Conservation (phyloP, 2,329 filamentous ascomycete genomes). For the Albophoma yamanashiensis region DNA sequence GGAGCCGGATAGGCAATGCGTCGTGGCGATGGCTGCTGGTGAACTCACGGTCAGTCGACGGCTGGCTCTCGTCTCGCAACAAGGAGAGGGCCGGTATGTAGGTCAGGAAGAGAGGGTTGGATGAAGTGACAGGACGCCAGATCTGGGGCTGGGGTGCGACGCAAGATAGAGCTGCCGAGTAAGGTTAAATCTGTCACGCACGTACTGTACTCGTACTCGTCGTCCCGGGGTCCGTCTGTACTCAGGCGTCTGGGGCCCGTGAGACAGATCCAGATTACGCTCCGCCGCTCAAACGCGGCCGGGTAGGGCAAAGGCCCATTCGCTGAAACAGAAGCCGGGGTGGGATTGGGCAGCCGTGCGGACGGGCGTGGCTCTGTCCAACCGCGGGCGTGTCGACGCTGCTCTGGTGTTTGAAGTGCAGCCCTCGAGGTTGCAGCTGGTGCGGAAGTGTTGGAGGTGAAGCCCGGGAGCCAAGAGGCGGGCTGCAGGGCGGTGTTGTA, state of each 20-base stretch:
- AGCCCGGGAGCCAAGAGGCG: background rate
- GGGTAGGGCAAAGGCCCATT: constrained; percentile 12
- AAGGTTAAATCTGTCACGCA: constrained; percentile 3
- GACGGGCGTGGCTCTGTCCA: background rate
- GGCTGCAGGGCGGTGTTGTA: background rate
- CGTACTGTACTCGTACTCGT: background rate
- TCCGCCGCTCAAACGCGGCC: constrained; percentile 9
- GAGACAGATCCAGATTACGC: constrained; percentile 6
- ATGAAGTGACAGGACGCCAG: background rate
- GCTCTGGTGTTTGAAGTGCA: background rate
- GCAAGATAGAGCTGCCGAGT: constrained; percentile 5
- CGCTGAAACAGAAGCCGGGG: constrained; percentile 11
- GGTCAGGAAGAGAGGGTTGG: background rate
- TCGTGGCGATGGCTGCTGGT: background rate
- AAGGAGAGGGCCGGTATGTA: background rate
- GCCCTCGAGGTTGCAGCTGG: background rate
- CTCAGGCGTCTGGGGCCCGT: background rate
- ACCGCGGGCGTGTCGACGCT: background rate
- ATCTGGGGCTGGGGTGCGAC: background rate
- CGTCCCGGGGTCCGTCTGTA: background rate
- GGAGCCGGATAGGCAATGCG: background rate
- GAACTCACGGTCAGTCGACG: background rate
- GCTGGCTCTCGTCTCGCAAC: background rate
- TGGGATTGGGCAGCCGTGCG: constrained; percentile 13
- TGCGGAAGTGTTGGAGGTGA: background rate